These are phyloP conservation scores for Sarcomyxa edulis DNA, from an alignment of 768 basidiomycete genomes.

Conservation along the genomic window DNA sequence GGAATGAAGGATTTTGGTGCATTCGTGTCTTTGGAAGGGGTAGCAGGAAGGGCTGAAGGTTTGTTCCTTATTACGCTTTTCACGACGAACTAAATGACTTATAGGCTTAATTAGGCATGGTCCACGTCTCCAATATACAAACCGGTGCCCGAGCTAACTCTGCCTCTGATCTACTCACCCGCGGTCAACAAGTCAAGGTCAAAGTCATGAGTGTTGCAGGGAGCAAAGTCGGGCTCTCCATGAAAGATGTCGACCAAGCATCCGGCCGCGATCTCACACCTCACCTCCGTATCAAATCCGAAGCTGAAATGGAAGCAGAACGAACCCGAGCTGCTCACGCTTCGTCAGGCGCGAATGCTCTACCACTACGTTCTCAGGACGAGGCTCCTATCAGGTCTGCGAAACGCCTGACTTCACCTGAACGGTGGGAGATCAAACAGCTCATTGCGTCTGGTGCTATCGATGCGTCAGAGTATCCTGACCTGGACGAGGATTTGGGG, in stretches of 20 bases:
- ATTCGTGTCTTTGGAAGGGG: constrained; percentile 86
- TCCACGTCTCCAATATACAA: constrained; percentile 93
- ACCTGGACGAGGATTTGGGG: constrained; percentile 80
- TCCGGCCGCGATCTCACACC: constrained; percentile 91
- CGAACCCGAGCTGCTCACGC: constrained; percentile 53
- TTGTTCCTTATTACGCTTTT: constrained; percentile 19
- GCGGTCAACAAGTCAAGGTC: constrained; percentile 86
- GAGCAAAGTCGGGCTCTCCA: constrained; percentile 77
- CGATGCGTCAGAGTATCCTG: constrained; percentile 89
- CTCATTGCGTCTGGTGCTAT: constrained; percentile 94
- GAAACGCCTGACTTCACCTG: constrained; percentile 90
- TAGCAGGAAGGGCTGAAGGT: constrained; percentile 88
- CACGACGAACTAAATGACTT: constrained; percentile 2
- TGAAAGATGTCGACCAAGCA: constrained; percentile 95
- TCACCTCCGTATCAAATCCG: constrained; percentile 89
- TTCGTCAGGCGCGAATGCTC: constrained; percentile 80
- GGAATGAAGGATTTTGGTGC: constrained; percentile 94
- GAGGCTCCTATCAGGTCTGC: constrained; percentile 66
- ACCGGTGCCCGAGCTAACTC: constrained; percentile 80
- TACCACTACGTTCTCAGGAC: constrained; percentile 62
- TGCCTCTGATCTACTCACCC: constrained; percentile 78
- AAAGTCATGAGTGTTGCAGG: constrained; percentile 95
- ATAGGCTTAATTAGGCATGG: constrained; percentile 64
- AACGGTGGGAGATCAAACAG: constrained; percentile 99
- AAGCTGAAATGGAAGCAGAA: constrained; percentile 89